Percentiles rank a stretch among this genome's conserved stretches.
These are phyloP conservation scores for Paspalum notatum DNA, from an alignment of 176 grass and related monocot species.

Conservation along the genomic window DNA sequence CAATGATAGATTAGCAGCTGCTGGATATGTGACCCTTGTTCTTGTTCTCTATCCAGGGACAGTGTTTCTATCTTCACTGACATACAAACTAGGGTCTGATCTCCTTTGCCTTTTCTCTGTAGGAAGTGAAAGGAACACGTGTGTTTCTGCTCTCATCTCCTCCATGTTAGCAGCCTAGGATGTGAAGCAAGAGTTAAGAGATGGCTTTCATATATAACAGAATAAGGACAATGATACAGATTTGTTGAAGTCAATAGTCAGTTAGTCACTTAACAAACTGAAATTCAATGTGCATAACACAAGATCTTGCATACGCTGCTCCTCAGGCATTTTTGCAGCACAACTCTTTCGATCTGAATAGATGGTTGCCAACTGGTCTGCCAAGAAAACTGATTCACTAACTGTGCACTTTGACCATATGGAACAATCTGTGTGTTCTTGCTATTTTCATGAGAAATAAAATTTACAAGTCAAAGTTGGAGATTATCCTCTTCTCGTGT, in stretches of 20 bases:
- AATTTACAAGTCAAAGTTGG: background rate
- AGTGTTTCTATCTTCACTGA: too few relatives aligned
- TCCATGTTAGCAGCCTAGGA: slow-evolving; percentile 61
- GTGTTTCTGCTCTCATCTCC: slow-evolving; percentile 61
- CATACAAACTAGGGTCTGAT: slow-evolving; percentile 32
- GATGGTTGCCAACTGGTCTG: slow-evolving; percentile 57
- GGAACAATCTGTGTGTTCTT: slow-evolving; percentile 56
- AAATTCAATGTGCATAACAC: slow-evolving; percentile 43
- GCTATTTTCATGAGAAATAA: background rate
- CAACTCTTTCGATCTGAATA: slow-evolving; percentile 71
- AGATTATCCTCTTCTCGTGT: background rate
- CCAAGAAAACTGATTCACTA: slow-evolving; percentile 40
- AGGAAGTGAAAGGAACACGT: slow-evolving; percentile 39
- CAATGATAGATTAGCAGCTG: background rate
- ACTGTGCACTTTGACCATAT: slow-evolving; percentile 43
- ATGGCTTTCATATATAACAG: too few relatives aligned
- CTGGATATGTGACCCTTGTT: slow-evolving; percentile 36
- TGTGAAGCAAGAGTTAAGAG: slow-evolving; percentile 43
- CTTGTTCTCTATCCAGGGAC: slow-evolving; percentile 43
- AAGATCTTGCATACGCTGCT: slow-evolving; percentile 68
- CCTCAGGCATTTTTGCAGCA: slow-evolving; percentile 69
- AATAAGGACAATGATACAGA: slow-evolving; percentile 22
- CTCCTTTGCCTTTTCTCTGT: slow-evolving; percentile 49
- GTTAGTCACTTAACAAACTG: too few relatives aligned
- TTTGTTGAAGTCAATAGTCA: background rate